Evolutionary conservation across 345 rosid genomes (phyloP), one percentile per base, ranked within the genome.

Genomic region (Chamaenerion angustifolium): DNA sequence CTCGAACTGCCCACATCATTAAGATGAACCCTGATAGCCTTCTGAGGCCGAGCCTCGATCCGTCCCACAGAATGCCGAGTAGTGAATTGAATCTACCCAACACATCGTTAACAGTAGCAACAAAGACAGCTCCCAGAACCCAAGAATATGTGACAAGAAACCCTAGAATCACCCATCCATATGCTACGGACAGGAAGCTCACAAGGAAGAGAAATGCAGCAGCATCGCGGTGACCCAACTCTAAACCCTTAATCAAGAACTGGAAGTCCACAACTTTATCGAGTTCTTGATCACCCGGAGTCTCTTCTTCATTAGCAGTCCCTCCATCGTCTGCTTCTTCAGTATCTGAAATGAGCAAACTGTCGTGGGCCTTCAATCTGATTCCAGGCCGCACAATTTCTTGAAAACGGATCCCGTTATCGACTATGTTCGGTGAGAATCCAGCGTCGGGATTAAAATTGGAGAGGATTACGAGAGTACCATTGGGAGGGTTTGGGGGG

Each of bases 1-100:
- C 98, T 58, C 93, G 78, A 50, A 87, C 83, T 0, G 95, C 96
- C 96, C 95, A 92, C 59, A 78, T 72, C 89, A 87, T 87, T 51
- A 82, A 63, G 59, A 92, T 59, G 59, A 82, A 92, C 4, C 96
- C 93, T 42, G 95, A 72, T 13, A 92, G 76, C 56, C 93, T 74
- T 75, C 68, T 87, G 46, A 80, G 58, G 56, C 95, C 96, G 42
- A 92, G 59, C 57, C 79, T 78, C 7, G 90, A 83, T 14, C 98
- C 96, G 45, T 60, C 81, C 89, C 79, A 80, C 42, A 78, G 61
- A 59, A 71, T 66, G 12, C 79, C 78, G 10, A 74, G 21, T 49
- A 76, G 69, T 0, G 93, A 74, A 61, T 62, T 61, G 66, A 64
- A 74, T 64, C 78, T 76, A 57, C 89, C 85, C 13, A 80, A 49